Base-by-base conservation (phyloP, 352 stramenopile genomes). In the Globisporangium barbulae region DNA sequence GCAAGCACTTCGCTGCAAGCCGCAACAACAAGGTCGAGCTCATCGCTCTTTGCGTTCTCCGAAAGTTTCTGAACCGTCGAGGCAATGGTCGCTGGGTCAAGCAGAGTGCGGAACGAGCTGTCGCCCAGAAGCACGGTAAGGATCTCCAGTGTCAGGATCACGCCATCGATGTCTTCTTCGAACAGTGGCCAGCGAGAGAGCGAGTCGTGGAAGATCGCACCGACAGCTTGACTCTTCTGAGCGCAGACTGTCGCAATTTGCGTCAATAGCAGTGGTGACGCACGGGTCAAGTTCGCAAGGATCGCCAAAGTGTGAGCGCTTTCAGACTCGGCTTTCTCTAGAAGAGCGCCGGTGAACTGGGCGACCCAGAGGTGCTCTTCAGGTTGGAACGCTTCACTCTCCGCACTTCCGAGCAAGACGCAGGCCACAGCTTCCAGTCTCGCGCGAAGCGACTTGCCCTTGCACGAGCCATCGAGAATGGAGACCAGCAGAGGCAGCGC, bases 151-250 rank as follows among this genome's bases (percentile, higher is more conserved):
- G 76, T 79, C 19, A 85, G 63, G 42, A 86, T 59, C 5, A 85
- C 73, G n/a, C 76, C 62, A 47, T 90, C 80, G 2, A 85, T 60
- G 56, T 90, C 80, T 33, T 90, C 80, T 63, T 90, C 80, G 57
- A 83, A 90, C 25, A 90, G 58, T 4, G 80, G 80, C 80, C 80
- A 90, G 33, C 71, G 70, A 52, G 73, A 62, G 15, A 90, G 68
- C 44, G 73, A 71, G 30, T 81, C 69, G 45, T 81, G 75, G 22
- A 88, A 65, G 15, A 73, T 76, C 31, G 78, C 68, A 2, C 67
- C 76, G 21, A 90, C 62, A 1, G 65, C 69, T 12, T 76, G 68
- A 1, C 68, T 67, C 39, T 85, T 67, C 0, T 67, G 45, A 31
- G 81, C 68, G 33, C 75, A 85, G 57, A 75, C 74, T 5, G 61